Percentiles rank a stretch among this genome's conserved stretches.
phyloP scores from a whole-genome alignment of 2,329 filamentous ascomycete species.

The Colletotrichum nymphaeae region DNA sequence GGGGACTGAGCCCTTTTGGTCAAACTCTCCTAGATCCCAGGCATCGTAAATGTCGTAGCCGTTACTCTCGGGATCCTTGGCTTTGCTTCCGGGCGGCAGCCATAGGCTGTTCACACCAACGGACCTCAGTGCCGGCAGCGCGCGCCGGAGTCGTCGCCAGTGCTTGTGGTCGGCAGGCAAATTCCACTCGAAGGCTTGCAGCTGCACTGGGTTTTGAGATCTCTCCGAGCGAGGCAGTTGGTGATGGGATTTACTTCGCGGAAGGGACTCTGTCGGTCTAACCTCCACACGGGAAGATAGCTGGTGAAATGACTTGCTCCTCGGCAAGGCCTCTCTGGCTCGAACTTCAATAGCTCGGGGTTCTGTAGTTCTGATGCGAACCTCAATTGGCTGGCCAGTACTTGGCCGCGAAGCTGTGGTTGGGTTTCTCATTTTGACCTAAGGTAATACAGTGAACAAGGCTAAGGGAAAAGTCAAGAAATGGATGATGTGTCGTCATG shows the following conservation, averaged over 20 bases:
- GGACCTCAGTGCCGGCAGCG: slow-evolving; percentile 11
- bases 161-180: slow-evolving; percentile 27
- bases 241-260: slow-evolving; percentile 10
- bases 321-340: neutral
- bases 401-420: neutral
- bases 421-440: slow-evolving; percentile 17
- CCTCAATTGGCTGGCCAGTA: neutral
- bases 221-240: slow-evolving; percentile 13
- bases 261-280: slow-evolving; percentile 1
- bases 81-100: slow-evolving; percentile 32
- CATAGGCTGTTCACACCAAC: slow-evolving; percentile 25
- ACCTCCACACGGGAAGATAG: neutral
- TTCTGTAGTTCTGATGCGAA: neutral
- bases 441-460: neutral
- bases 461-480: neutral
- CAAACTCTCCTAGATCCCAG: slow-evolving; percentile 32
- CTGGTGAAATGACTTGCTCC: neutral
- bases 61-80: slow-evolving; percentile 31
- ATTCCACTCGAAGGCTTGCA: slow-evolving; percentile 33
- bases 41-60: slow-evolving; percentile 34
- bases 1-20: slow-evolving; percentile 30
- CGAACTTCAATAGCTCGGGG: neutral
- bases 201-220: slow-evolving; percentile 23
- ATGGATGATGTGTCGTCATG: neutral
- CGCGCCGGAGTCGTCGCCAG: slow-evolving; percentile 10